A percentile compares a stretch with the other conserved stretches of the same genome.
phyloP scores from a whole-genome alignment of 371 early-diverging fungal genomes.

The Syncephalastrum monosporum region DNA sequence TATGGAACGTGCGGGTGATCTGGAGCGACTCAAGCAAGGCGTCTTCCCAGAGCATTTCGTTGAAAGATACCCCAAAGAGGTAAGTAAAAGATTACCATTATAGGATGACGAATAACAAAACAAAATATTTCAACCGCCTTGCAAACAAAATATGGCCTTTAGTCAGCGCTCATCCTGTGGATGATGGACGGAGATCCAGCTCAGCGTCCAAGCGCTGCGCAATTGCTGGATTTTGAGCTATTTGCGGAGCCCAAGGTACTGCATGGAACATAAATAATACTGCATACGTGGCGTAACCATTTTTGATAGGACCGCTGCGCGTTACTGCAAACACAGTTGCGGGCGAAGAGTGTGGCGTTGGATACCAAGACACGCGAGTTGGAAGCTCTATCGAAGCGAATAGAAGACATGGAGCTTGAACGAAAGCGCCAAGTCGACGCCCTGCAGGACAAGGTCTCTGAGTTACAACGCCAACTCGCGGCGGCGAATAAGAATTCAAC shows the following conservation, averaged over 20 bases:
- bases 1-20: slow-evolving; percentile 66
- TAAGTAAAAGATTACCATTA: slow-evolving; percentile 2
- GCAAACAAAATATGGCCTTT: not conserved
- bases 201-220: slow-evolving; percentile 69
- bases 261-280: not conserved
- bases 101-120: not conserved
- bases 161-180: slow-evolving; percentile 74
- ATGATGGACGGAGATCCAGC: slow-evolving; percentile 76
- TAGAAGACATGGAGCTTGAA: slow-evolving; percentile 28
- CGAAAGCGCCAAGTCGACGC: slow-evolving; percentile 20
- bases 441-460: slow-evolving; percentile 17
- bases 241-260: slow-evolving; percentile 6
- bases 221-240: slow-evolving; percentile 60
- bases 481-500: not conserved
- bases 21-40: slow-evolving; percentile 62
- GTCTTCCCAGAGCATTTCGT: slow-evolving; percentile 77
- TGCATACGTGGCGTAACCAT: slow-evolving; percentile 9
- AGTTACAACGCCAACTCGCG: slow-evolving; percentile 16
- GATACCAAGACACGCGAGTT: slow-evolving; percentile 32
- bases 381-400: slow-evolving; percentile 17
- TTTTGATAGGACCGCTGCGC: slow-evolving; percentile 18
- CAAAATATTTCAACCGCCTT: too few relatives aligned
- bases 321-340: slow-evolving; percentile 19
- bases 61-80: slow-evolving; percentile 75
- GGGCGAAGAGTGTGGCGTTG: slow-evolving; percentile 20